Conservation (phyloP, 805 yeast species). For the Pichia scutulata region DNA sequence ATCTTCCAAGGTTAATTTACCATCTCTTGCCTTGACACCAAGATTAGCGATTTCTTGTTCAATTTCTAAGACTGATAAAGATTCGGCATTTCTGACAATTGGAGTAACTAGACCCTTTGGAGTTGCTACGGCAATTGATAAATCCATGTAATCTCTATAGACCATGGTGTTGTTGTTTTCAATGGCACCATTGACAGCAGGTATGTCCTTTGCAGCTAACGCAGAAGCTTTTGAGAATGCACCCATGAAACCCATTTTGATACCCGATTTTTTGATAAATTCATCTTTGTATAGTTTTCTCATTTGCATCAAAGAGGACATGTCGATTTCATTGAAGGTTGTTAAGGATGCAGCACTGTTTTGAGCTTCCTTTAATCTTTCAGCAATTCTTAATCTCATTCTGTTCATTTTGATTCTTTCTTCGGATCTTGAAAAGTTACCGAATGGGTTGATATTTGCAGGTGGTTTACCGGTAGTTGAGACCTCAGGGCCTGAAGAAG, state of each 20-base stretch:
- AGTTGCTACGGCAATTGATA: constrained; percentile 95
- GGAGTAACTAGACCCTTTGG: constrained; percentile 99
- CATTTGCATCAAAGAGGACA: constrained; percentile 86
- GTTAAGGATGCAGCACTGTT: constrained; percentile 98
- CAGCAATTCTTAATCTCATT: constrained; percentile 98
- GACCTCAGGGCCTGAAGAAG: constrained; percentile 8
- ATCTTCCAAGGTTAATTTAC: constrained; percentile 92
- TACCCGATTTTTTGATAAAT: constrained; percentile 84
- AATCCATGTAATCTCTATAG: constrained; percentile 92
- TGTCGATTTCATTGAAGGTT: constrained; percentile 96
- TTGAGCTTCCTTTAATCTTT: constrained; percentile 97
- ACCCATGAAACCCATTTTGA: constrained; percentile 98
- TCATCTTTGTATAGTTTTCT: constrained; percentile 97
- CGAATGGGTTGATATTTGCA: constrained; percentile 24
- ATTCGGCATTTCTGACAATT: constrained; percentile 94
- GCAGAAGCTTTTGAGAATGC: constrained; percentile 91
- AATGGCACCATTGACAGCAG: constrained; percentile 92
- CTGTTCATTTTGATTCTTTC: constrained; percentile 97
- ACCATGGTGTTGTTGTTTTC: constrained; percentile 89
- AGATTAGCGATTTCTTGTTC: constrained; percentile 77
- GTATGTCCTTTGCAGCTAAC: constrained; percentile 88
- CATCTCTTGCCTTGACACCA: constrained; percentile 93
- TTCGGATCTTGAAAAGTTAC: constrained; percentile 72
- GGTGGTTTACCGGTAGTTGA: constrained; percentile 27
- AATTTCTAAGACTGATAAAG: constrained; percentile 76